These are phyloP conservation scores for Solanum hybrid DNA, from an alignment of 305 asterid genomes.

Conservation along the genomic window DNA sequence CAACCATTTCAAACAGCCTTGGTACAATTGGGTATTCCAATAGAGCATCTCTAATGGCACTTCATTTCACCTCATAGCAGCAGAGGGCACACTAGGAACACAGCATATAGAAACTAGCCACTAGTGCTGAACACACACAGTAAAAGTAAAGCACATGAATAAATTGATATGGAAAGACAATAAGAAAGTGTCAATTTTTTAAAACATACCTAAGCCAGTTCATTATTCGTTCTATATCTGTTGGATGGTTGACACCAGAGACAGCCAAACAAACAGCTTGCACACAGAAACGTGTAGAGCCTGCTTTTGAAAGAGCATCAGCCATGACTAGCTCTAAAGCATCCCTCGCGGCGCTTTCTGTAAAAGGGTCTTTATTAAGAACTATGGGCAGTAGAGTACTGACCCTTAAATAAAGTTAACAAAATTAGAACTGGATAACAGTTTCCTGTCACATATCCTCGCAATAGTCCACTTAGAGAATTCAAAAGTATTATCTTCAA, in stretches of 20 bases:
- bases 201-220: conserved; percentile 59
- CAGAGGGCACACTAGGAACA: neutral
- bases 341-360: conserved; percentile 80
- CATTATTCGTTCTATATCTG: conserved; percentile 62
- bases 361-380: neutral
- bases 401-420: neutral
- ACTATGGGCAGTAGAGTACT: neutral
- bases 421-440: neutral
- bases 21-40: neutral
- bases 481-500: neutral
- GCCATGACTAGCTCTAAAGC: conserved; percentile 82
- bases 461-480: neutral
- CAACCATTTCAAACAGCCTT: neutral
- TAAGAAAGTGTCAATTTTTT: neutral
- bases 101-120: neutral
- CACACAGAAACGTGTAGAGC: conserved; percentile 56
- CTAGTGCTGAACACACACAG: neutral
- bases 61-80: neutral
- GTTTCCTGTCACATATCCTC: neutral
- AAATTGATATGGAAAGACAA: neutral
- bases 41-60: neutral
- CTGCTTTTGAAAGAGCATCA: conserved; percentile 63
- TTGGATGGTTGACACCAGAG: conserved; percentile 72
- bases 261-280: conserved; percentile 90
- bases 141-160: neutral